Percentiles rank a stretch among this genome's conserved stretches.
phyloP scores from a whole-genome alignment of 2,329 filamentous ascomycete genomes.

The Aschersonia sp. region DNA sequence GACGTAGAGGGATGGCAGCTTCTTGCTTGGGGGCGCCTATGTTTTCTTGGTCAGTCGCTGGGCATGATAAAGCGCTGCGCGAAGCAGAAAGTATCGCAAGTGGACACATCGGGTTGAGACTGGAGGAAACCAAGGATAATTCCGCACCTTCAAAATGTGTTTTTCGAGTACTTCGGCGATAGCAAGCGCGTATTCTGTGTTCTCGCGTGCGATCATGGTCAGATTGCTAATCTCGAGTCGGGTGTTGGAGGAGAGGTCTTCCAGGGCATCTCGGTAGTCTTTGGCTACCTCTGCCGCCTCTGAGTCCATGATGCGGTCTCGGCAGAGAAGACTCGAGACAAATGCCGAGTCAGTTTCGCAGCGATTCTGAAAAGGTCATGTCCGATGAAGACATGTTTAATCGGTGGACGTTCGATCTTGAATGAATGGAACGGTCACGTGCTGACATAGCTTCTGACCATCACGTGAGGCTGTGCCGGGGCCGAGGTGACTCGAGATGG shows the following conservation, averaged over 20 bases:
- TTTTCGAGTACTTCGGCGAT: constrained; percentile 84
- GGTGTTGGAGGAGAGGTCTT: constrained; percentile 82
- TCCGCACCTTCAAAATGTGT: constrained; percentile 77
- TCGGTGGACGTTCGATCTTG: too few species aligned
- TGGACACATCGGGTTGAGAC: too few species aligned
- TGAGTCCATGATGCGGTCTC: constrained; percentile 26
- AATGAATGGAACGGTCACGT: too few species aligned
- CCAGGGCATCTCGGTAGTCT: constrained; percentile 86
- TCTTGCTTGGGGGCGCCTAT: constrained; percentile 75
- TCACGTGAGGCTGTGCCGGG: too few species aligned
- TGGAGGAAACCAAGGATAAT: not conserved
- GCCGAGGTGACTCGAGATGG: too few species aligned
- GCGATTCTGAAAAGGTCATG: too few species aligned
- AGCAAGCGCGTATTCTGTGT: constrained; percentile 85
- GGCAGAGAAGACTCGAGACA: constrained; percentile 24
- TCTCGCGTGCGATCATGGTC: constrained; percentile 94
- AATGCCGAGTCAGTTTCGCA: too few species aligned
- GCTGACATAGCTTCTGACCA: too few species aligned
- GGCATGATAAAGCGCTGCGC: too few species aligned
- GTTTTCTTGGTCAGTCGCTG: too few species aligned
- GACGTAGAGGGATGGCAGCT: constrained; percentile 90
- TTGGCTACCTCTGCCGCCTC: constrained; percentile 75
- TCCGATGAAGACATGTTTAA: too few species aligned
- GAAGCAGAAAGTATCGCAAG: too few species aligned
- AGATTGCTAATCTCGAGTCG: constrained; percentile 94